These are phyloP conservation scores for Salix purpurea DNA, from an alignment of 345 rosid species.

Conservation along the genomic window DNA sequence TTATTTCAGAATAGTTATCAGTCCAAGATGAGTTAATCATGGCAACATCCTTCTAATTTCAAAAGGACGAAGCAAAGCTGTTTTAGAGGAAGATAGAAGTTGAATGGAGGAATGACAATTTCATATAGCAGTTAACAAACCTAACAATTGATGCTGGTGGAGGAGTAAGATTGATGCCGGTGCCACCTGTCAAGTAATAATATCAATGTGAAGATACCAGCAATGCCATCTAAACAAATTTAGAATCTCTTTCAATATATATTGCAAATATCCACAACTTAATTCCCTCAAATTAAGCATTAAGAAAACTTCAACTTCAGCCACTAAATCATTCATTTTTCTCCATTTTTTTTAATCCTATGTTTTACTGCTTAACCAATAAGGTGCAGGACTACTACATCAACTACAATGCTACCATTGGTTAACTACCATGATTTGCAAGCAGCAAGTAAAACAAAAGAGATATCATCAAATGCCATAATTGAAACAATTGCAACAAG, in stretches of 20 bases:
- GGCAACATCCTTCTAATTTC: background rate
- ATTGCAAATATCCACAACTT: background rate
- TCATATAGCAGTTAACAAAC: slow-evolving; percentile 35
- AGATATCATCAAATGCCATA: background rate
- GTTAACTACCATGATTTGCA: background rate
- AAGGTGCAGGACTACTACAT: background rate
- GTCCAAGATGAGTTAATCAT: background rate
- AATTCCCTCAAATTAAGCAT: background rate
- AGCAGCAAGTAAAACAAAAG: background rate
- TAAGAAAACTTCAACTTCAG: background rate
- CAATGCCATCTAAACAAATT: background rate
- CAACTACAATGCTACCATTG: background rate
- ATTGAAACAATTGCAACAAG: background rate
- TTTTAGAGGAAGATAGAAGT: background rate
- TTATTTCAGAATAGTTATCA: background rate
- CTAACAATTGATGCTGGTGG: slow-evolving; percentile 83
- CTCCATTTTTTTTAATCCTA: background rate
- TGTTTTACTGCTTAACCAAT: background rate
- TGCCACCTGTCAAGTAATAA: slow-evolving; percentile 65
- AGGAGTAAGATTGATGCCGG: slow-evolving; percentile 96
- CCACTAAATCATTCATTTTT: background rate
- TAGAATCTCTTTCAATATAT: background rate
- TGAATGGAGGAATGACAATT: background rate
- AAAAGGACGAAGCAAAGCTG: background rate
- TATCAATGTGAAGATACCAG: slow-evolving; percentile 7